These are phyloP conservation scores for Knoxia roxburghii DNA, from an alignment of 257 asterid genomes.

Conservation along the genomic window DNA sequence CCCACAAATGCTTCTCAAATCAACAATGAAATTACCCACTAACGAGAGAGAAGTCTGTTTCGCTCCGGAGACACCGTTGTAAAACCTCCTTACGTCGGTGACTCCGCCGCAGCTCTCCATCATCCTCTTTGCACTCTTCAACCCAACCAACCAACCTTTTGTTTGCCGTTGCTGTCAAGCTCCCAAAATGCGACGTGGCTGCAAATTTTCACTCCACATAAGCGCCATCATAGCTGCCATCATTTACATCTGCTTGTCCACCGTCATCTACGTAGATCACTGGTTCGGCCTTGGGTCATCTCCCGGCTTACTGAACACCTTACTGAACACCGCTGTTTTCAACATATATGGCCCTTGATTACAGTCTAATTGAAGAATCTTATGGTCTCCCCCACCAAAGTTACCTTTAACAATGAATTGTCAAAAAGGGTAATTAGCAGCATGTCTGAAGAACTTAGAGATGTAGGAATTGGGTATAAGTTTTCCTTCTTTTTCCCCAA, in stretches of 20 bases:
- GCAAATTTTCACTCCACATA: constrained; percentile 55
- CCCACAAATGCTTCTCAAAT: too few relatives aligned
- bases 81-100: constrained; percentile 65
- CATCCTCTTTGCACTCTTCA: too few relatives aligned
- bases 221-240: constrained; percentile 52
- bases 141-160: too few relatives aligned
- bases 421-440: too few relatives aligned
- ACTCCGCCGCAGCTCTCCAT: constrained; percentile 53
- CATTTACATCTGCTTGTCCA: constrained; percentile 67
- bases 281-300: constrained; percentile 77
- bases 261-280: constrained; percentile 78
- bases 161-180: too few relatives aligned
- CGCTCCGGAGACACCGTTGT: constrained; percentile 72
- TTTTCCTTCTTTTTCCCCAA: too few relatives aligned
- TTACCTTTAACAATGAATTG: too few relatives aligned
- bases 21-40: too few relatives aligned
- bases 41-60: too few relatives aligned
- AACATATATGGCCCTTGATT: constrained; percentile 94
- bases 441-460: too few relatives aligned
- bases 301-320: constrained; percentile 72
- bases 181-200: constrained; percentile 30
- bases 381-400: too few relatives aligned
- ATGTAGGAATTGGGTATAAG: too few relatives aligned
- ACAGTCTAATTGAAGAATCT: constrained; percentile 90
- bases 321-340: constrained; percentile 57